Base-by-base conservation (phyloP, 148 eudicot species). In the Polygonum maritimum region DNA sequence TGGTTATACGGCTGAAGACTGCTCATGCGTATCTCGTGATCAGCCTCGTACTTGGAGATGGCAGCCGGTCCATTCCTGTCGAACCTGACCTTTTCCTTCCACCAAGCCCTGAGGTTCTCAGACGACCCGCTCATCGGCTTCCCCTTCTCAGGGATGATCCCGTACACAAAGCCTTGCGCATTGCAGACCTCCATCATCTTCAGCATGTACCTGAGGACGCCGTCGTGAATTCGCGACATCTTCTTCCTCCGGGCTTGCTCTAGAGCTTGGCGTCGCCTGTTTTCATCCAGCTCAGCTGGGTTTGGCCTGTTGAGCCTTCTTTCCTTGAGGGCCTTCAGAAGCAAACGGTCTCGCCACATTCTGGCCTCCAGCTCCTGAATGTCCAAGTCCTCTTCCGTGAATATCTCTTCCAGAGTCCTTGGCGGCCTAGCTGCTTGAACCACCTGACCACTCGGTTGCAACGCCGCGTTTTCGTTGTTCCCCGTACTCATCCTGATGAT, bases 1-100 rank as follows among this genome's bases (percentile, higher is more conserved):
- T 26, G 31, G 31, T 26, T 26, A 1, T 26, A 26, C 31, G 31
- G 31, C 31, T 26, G 31, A 4, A 19, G 33, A 15, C 0, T 57
- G 4, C 0, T 40, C 35, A 51, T 18, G 1, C 14, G 21, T 13
- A 36, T 51, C 7, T 21, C 16, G 36, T 74, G 4, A 1, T 75
- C 51, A 5, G 49, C 35, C 18, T 75, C 31, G 21, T 75, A 57
- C 69, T 75, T 55, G 10, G 48, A 35, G 0, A 57, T 39, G 0
- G 77, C 77, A 18, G 69, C 77, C 0, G 77, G 77, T 0, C 77
- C 77, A 18, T 75, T 75, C 16, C 77, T 31, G 16, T 75, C 69
- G 5, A 75, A 75, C 40, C 77, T 57, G 33, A 75, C 77, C 49
- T 55, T 75, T 10, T 75, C 77, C 48, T 75, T 75, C 77, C 77